Evolutionary conservation across 2,329 filamentous ascomycete species (phyloP).

Genomic region (Cryphonectria carpinicola): DNA sequence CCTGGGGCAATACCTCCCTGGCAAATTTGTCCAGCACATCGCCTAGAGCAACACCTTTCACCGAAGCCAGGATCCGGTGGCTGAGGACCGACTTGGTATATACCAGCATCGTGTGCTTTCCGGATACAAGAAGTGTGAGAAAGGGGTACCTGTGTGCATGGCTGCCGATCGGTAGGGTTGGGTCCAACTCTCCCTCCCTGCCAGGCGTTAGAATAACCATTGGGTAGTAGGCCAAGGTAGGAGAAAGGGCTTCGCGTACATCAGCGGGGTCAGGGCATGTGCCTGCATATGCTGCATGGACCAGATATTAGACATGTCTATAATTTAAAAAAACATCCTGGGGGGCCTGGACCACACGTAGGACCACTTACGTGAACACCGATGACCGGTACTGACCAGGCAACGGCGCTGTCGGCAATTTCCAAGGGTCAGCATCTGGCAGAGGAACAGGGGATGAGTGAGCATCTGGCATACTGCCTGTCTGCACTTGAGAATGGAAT

Average conservation of each 20-base stretch:
- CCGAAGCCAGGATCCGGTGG: conserved; percentile 74
- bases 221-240: neutral
- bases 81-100: conserved; percentile 69
- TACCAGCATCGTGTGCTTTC: conserved; percentile 88
- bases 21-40: conserved; percentile 89
- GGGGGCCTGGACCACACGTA: neutral
- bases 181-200: conserved; percentile 58
- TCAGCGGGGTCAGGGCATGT: conserved; percentile 84
- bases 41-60: conserved; percentile 77
- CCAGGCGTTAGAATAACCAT: neutral
- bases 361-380: conserved; percentile 67
- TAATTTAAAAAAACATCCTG: neutral
- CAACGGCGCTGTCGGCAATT: neutral
- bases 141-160: conserved; percentile 74
- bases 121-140: conserved; percentile 84
- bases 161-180: neutral
- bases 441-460: neutral
- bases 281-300: conserved; percentile 80
- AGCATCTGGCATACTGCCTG: neutral
- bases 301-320: neutral
- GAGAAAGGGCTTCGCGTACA: conserved; percentile 42
- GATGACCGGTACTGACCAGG: conserved; percentile 72
- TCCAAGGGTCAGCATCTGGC: neutral
- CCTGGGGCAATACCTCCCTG: conserved; percentile 70
- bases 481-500: neutral